Evolutionary conservation across 495 filamentous ascomycete species (phyloP).

Genomic region (Neohortaea acidophila): DNA sequence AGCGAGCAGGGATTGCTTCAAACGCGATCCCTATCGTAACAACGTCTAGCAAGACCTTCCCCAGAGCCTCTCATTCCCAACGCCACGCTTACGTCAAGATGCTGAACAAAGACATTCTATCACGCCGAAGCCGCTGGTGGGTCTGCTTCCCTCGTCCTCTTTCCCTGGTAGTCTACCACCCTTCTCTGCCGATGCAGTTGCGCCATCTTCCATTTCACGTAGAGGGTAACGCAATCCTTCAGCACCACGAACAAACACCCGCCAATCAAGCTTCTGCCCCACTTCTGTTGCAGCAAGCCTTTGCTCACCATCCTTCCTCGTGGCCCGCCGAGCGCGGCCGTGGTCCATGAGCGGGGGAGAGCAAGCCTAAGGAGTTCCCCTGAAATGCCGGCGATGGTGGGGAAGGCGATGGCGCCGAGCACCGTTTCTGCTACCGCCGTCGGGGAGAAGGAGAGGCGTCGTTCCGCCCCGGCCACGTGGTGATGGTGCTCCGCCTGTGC

Average conservation of each 20-base stretch:
- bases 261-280: constrained; percentile 66
- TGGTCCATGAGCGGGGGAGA: constrained; percentile 50
- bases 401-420: constrained; percentile 49
- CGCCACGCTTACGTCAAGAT: too few species aligned
- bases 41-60: too few species aligned
- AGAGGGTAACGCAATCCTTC: constrained; percentile 60
- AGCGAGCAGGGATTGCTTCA: too few species aligned
- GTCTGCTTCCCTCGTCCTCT: constrained; percentile 2
- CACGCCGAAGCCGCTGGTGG: too few species aligned
- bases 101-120: too few species aligned
- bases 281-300: constrained; percentile 55
- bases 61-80: too few species aligned
- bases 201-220: constrained; percentile 57
- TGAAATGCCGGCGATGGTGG: constrained; percentile 45
- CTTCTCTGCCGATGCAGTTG: constrained; percentile 50
- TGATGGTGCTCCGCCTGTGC: constrained; percentile 5
- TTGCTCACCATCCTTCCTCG: constrained; percentile 2
- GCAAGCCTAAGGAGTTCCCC: constrained; percentile 49
- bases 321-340: neutral
- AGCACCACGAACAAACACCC: constrained; percentile 67
- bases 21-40: too few species aligned
- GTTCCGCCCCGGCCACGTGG: constrained; percentile 6
- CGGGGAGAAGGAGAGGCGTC: constrained; percentile 34
- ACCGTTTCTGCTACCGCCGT: constrained; percentile 39
- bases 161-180: constrained; percentile 45